A percentile compares a stretch with the other conserved stretches of the same genome.
phyloP scores from a whole-genome alignment of 352 stramenopile genomes.

The Phytophthora rubi region DNA sequence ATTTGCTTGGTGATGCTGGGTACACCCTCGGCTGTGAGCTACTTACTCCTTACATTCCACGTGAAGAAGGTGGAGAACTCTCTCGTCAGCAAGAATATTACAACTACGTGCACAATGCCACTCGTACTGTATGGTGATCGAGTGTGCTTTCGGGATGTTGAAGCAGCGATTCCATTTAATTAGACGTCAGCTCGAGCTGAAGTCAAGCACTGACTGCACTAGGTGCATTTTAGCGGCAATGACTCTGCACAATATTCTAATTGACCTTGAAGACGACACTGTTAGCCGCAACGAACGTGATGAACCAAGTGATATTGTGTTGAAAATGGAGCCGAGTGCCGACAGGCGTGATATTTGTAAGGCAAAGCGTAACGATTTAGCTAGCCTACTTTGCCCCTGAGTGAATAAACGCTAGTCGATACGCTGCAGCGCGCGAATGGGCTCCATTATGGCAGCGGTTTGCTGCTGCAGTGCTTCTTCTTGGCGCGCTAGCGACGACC shows the following conservation, averaged over 20 bases:
- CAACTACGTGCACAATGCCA: neutral
- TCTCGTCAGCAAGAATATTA: neutral
- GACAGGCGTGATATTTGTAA: no score
- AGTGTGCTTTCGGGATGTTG: neutral
- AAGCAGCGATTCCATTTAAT: neutral
- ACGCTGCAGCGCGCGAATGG: neutral
- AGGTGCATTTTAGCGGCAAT: neutral
- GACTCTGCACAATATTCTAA: neutral
- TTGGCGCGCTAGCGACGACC: neutral
- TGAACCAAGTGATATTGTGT: neutral
- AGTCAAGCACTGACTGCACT: neutral
- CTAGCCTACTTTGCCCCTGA: no score
- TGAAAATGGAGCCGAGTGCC: no score
- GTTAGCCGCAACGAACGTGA: neutral
- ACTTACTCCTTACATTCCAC: neutral
- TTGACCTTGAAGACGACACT: conserved; percentile 1
- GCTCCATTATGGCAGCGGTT: conserved; percentile 1
- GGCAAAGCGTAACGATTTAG: no score
- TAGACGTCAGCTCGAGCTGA: neutral
- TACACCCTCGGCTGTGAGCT: neutral
- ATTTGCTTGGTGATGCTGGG: neutral
- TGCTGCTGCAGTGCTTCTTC: conserved; percentile 9
- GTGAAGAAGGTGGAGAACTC: neutral
- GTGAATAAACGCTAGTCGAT: neutral
- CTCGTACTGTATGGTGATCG: neutral